Conservation (phyloP, 331 rosid genomes). For the Quercus phellos region DNA sequence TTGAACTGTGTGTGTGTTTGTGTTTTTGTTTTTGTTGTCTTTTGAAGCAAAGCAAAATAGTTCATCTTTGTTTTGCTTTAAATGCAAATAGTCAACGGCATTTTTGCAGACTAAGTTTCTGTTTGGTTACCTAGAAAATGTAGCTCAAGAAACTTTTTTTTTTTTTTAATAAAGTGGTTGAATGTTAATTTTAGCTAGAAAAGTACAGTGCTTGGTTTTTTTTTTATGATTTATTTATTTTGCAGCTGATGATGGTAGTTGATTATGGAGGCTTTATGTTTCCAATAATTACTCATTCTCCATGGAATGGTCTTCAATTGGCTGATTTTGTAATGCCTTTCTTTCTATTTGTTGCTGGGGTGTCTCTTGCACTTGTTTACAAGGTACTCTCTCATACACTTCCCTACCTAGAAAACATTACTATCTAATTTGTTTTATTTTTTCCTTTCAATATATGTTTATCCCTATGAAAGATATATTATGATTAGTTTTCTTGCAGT, state of each 20-base stretch:
- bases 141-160: background rate
- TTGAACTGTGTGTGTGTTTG: background rate
- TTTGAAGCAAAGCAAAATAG: background rate
- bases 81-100: background rate
- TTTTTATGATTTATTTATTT: background rate
- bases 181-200: no score
- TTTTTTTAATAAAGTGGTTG: no score
- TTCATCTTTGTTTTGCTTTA: background rate
- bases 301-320: constrained; percentile 77
- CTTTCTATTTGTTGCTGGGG: constrained; percentile 71
- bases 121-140: constrained; percentile 10
- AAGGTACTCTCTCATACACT: constrained; percentile 38
- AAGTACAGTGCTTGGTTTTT: no score
- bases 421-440: background rate
- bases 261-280: constrained; percentile 68
- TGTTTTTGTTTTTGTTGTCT: no score
- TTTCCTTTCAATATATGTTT: background rate
- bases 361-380: constrained; percentile 66
- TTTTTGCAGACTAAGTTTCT: background rate
- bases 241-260: constrained; percentile 78
- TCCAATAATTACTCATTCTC: constrained; percentile 67
- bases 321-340: constrained; percentile 92
- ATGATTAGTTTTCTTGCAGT: no score
- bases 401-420: background rate
- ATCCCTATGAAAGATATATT: no score